Base-by-base conservation (phyloP, 1,284 basidiomycete species). In the Flammula alnicola region DNA sequence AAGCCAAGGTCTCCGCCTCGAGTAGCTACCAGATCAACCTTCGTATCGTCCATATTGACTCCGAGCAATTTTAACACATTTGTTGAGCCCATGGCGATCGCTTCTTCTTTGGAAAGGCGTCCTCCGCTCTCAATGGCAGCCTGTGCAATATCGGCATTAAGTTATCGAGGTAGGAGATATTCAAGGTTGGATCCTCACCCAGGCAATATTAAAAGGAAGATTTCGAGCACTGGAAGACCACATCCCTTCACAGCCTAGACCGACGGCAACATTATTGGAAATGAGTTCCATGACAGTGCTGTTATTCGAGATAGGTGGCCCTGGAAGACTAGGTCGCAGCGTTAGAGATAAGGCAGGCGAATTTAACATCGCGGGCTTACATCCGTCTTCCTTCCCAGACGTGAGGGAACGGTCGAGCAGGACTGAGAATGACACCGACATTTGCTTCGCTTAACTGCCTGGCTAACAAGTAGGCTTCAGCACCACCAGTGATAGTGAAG, bases 391-490 rank as follows among this genome's bases (percentile, higher is more conserved):
- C 65, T 64, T 90, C 83, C 85, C 87, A 94, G 2, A 65, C 63
- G 27, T 62, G 61, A 0, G 88, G 86, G 74, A 83, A 90, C 2
- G 86, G 77, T 49, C 86, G 62, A 17, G 68, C 47, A 19, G 72
- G 76, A 32, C 59, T 66, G 17, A 95, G 69, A 35, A 97, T 79
- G 19, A 96, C 85, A 12, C 90, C 89, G 9, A 95, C 79, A 25
- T 81, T 70, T 1, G 86, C 85, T 38, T 77, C 70, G 0, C 82
- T 87, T 11, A 97, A 71, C 57, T 94, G 84, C 38, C 82, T 73
- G 2, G 93, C 91, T 25, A 95, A 66, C 4, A 90, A 68, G 64
- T 91, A 79, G 0, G 90, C 83, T 65, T 96, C 93, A 0, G 81
- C 67, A 0, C 76, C 93, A 6, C 91, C 89, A 1, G 81, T 71